phyloP scores from a whole-genome alignment of 805 yeast species.

The Starmera dryadoides region DNA sequence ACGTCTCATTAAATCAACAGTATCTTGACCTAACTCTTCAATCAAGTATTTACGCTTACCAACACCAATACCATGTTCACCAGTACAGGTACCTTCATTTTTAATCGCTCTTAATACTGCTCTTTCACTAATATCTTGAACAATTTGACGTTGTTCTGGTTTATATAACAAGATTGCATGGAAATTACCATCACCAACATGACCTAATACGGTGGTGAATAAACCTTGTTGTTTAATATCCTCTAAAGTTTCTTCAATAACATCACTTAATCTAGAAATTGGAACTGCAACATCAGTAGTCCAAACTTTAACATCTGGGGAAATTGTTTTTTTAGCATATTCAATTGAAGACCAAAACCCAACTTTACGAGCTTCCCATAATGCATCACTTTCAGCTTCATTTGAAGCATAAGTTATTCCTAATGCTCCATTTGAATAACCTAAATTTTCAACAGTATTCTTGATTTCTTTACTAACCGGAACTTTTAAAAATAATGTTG shows the following conservation, averaged over 20 bases:
- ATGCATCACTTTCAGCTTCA: slow-evolving; percentile 49
- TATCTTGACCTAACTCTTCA: slow-evolving; percentile 54
- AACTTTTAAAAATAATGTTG: slow-evolving; percentile 54
- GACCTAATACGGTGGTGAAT: slow-evolving; percentile 56
- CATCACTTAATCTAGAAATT: slow-evolving; percentile 49
- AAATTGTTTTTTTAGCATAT: slow-evolving; percentile 42
- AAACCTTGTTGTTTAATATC: slow-evolving; percentile 45
- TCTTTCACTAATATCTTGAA: slow-evolving; percentile 41
- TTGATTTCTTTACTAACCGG: slow-evolving; percentile 28
- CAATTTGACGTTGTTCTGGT: slow-evolving; percentile 37
- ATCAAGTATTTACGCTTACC: slow-evolving; percentile 56
- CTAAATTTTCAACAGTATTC: slow-evolving; percentile 41
- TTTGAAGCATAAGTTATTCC: slow-evolving; percentile 48
- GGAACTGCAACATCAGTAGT: slow-evolving; percentile 80
- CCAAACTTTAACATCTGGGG: slow-evolving; percentile 44
- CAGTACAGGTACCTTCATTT: slow-evolving; percentile 73
- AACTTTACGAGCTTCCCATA: slow-evolving; percentile 69
- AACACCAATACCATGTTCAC: slow-evolving; percentile 77
- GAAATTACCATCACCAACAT: slow-evolving; percentile 75
- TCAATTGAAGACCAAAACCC: slow-evolving; percentile 54
- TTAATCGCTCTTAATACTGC: slow-evolving; percentile 57
- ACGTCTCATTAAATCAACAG: slow-evolving; percentile 62
- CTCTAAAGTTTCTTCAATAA: slow-evolving; percentile 51
- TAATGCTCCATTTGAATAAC: slow-evolving; percentile 39
- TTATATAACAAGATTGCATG: slow-evolving; percentile 56